Conservation (phyloP, 345 rosid genomes). For the Adansonia digitata region DNA sequence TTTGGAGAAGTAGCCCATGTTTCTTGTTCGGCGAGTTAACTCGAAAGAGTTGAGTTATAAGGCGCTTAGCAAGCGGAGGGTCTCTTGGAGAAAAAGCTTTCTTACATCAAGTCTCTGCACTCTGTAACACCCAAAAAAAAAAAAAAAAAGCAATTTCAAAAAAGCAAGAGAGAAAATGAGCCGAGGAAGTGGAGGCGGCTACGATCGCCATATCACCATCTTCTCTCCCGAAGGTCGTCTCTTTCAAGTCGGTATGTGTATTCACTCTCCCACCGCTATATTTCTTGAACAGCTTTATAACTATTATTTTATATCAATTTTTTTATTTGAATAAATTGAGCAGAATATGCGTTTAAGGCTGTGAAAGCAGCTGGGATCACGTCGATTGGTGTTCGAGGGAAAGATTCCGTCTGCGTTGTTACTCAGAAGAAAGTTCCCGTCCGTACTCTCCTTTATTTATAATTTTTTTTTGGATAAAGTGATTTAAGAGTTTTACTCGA, state of each 20-base stretch:
- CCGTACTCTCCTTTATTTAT: neutral
- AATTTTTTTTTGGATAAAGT: neutral
- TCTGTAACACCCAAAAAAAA: neutral
- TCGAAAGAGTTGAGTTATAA: neutral
- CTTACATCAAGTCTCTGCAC: neutral
- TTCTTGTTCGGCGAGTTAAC: slow-evolving; percentile 7
- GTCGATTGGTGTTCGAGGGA: slow-evolving; percentile 90
- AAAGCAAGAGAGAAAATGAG: slow-evolving; percentile 40
- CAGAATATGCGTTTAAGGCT: slow-evolving; percentile 97
- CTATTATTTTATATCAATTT: neutral
- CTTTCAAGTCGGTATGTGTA: slow-evolving; percentile 68
- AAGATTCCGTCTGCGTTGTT: slow-evolving; percentile 92
- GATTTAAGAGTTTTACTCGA: slow-evolving; percentile 8
- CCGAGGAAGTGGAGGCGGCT: slow-evolving; percentile 82
- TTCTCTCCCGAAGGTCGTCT: slow-evolving; percentile 91
- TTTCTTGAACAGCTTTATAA: no score
- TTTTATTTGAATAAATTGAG: neutral
- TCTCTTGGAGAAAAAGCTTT: slow-evolving; percentile 10
- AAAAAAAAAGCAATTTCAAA: neutral
- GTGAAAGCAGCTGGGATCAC: slow-evolving; percentile 93
- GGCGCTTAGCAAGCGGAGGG: neutral
- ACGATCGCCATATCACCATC: slow-evolving; percentile 86
- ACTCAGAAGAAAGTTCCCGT: slow-evolving; percentile 99
- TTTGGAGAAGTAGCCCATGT: neutral
- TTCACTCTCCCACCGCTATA: neutral